Percentiles rank a stretch among this genome's conserved stretches.
These are phyloP conservation scores for Diaporthe sp. DNA, from an alignment of 2,329 filamentous ascomycete genomes.

Conservation along the genomic window DNA sequence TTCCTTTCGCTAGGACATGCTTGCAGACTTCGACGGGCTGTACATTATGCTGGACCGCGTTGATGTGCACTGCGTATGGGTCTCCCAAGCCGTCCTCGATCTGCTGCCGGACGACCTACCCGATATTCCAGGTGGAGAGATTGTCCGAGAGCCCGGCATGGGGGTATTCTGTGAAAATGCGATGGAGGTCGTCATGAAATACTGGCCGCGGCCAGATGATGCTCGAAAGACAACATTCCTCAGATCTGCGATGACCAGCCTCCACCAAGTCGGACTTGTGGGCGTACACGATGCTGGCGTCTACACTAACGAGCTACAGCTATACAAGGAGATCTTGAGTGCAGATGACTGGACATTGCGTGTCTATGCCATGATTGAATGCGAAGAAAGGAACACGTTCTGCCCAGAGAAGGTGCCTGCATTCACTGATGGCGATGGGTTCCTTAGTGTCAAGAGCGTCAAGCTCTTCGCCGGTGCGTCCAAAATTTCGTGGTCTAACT, in stretches of 20 bases:
- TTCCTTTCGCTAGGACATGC: conserved; percentile 59
- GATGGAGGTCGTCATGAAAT: conserved; percentile 70
- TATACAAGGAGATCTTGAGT: conserved; percentile 64
- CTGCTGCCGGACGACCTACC: conserved; percentile 68
- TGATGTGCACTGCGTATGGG: conserved; percentile 79
- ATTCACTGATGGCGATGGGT: conserved; percentile 60
- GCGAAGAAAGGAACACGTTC: conserved; percentile 73
- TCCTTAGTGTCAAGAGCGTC: conserved; percentile 71
- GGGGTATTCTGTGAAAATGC: conserved; percentile 83
- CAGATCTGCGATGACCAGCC: conserved; percentile 70
- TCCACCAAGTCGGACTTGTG: conserved; percentile 76
- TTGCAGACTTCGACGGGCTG: conserved; percentile 67
- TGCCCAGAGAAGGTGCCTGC: conserved; percentile 66
- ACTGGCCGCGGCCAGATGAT: conserved; percentile 69
- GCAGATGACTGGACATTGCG: conserved; percentile 69
- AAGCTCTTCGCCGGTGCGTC: conserved; percentile 76
- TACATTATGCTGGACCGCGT: conserved; percentile 80
- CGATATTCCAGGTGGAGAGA: conserved; percentile 73
- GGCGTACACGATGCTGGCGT: conserved; percentile 79
- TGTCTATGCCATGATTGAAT: conserved; percentile 79
- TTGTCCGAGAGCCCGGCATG: conserved; percentile 70
- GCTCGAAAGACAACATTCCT: conserved; percentile 69
- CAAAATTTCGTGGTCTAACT: background rate
- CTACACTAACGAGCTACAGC: conserved; percentile 63
- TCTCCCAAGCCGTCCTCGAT: conserved; percentile 73